phyloP scores from a whole-genome alignment of 805 yeast genomes.

The Ogataea polymorpha region DNA sequence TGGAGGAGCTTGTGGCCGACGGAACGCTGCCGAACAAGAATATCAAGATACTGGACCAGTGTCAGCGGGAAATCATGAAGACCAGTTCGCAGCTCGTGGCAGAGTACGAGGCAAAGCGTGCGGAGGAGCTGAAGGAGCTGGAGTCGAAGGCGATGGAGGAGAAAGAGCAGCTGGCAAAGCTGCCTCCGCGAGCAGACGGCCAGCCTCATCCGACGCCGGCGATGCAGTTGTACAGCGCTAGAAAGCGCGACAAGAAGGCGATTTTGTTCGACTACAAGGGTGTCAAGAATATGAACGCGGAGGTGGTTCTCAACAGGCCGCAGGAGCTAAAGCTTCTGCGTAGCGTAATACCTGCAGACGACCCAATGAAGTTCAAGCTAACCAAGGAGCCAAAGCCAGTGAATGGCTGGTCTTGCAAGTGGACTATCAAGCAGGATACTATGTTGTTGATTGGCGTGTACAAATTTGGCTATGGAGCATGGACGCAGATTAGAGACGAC shows the following conservation, averaged over 20 bases:
- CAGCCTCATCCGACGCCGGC: conserved; percentile 31
- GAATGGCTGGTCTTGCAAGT: conserved; percentile 85
- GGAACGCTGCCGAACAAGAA: conserved; percentile 85
- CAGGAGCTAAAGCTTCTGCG: conserved; percentile 72
- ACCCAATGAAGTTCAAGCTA: conserved; percentile 59
- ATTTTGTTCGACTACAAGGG: conserved; percentile 84
- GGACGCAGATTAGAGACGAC: conserved; percentile 93
- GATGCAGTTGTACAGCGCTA: conserved; percentile 40
- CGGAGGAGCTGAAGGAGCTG: conserved; percentile 50
- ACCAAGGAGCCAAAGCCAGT: conserved; percentile 71
- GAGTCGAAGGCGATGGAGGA: conserved; percentile 60
- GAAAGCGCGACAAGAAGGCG: conserved; percentile 84
- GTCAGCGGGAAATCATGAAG: conserved; percentile 68
- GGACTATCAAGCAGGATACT: conserved; percentile 83
- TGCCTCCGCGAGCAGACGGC: conserved; percentile 30
- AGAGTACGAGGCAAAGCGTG: conserved; percentile 63
- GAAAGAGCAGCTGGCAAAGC: conserved; percentile 37
- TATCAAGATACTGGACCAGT: conserved; percentile 70
- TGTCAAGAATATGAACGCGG: conserved; percentile 89
- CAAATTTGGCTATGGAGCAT: conserved; percentile 94
- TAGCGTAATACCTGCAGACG: conserved; percentile 48
- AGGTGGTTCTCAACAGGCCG: conserved; percentile 76
- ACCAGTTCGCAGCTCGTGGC: conserved; percentile 59
- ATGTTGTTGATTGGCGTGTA: conserved; percentile 81
- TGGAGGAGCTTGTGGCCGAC: conserved; percentile 87